These are phyloP conservation scores for Thecamonas trahens DNA, from an alignment of 78 protist species.

Conservation along the genomic window DNA sequence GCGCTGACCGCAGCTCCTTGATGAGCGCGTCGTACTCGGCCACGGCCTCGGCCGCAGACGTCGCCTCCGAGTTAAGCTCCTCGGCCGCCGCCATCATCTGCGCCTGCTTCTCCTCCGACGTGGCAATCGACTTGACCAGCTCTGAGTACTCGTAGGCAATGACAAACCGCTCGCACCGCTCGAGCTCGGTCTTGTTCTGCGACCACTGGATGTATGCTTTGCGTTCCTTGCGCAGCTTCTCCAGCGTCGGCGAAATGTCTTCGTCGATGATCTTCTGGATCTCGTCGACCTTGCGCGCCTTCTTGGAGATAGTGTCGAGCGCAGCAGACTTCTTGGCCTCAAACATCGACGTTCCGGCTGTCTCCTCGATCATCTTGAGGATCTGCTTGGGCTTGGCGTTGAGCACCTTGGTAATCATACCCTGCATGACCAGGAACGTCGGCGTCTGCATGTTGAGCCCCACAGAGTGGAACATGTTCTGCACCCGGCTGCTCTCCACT, in stretches of 20 bases:
- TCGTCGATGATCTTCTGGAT: constrained; percentile 65
- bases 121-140: too few relatives aligned
- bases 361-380: constrained; percentile 95
- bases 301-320: constrained; percentile 76
- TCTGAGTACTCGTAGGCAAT: constrained; percentile 59
- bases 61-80: neutral
- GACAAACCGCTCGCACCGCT: constrained; percentile 44
- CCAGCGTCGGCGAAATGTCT: constrained; percentile 90
- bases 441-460: constrained; percentile 99
- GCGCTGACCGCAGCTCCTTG: neutral
- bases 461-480: constrained; percentile 93
- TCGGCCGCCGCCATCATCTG: neutral
- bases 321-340: constrained; percentile 84
- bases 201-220: constrained; percentile 56
- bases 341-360: constrained; percentile 98
- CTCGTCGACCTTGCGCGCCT: constrained; percentile 84
- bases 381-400: constrained; percentile 97
- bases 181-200: constrained; percentile 43
- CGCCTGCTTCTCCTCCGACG: too few relatives aligned
- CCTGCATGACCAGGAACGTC: constrained; percentile 99
- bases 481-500: constrained; percentile 64
- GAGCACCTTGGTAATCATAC: constrained; percentile 94
- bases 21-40: neutral
- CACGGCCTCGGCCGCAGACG: too few relatives aligned
- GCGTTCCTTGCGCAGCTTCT: constrained; percentile 74